phyloP scores from a whole-genome alignment of 2,329 filamentous ascomycete species.

The Sporothrix brasiliensis region DNA sequence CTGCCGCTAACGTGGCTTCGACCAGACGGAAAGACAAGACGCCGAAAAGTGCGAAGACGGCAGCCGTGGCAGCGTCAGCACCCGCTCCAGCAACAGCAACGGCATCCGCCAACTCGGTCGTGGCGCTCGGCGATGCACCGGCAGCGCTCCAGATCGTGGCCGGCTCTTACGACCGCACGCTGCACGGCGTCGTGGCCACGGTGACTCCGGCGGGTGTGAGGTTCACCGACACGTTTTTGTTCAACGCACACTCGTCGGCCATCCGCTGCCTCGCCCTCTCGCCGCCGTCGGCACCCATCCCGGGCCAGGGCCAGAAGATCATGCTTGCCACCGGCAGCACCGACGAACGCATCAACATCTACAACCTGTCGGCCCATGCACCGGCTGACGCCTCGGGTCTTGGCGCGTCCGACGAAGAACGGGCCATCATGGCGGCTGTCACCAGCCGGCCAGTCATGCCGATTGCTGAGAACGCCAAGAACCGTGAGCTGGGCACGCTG shows the following conservation, averaged over 20 bases:
- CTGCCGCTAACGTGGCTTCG: background rate
- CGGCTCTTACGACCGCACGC: slow-evolving; percentile 89
- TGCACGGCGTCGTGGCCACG: slow-evolving; percentile 86
- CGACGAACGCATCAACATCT: slow-evolving; percentile 94
- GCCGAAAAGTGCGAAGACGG: background rate
- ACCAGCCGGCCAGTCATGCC: slow-evolving; percentile 60
- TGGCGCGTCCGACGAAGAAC: slow-evolving; percentile 41
- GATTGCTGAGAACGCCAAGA: slow-evolving; percentile 80
- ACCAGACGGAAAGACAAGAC: slow-evolving; percentile 21
- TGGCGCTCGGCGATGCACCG: slow-evolving; percentile 34
- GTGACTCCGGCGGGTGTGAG: slow-evolving; percentile 46
- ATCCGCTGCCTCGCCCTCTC: slow-evolving; percentile 89
- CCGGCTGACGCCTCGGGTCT: slow-evolving; percentile 52
- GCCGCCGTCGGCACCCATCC: slow-evolving; percentile 64
- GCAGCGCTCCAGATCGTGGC: slow-evolving; percentile 84
- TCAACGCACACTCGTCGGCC: slow-evolving; percentile 88
- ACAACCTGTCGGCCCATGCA: slow-evolving; percentile 76
- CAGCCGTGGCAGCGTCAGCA: background rate
- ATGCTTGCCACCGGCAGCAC: slow-evolving; percentile 89
- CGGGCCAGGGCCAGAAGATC: slow-evolving; percentile 73
- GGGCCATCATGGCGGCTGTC: slow-evolving; percentile 66
- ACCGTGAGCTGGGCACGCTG: slow-evolving; percentile 83
- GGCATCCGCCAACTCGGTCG: background rate
- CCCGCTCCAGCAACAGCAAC: background rate
- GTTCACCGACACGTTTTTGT: slow-evolving; percentile 92